Evolutionary conservation across 768 basidiomycete species (phyloP), one percentile per base, ranked within the genome.

Genomic region (Polyporus arcularius): DNA sequence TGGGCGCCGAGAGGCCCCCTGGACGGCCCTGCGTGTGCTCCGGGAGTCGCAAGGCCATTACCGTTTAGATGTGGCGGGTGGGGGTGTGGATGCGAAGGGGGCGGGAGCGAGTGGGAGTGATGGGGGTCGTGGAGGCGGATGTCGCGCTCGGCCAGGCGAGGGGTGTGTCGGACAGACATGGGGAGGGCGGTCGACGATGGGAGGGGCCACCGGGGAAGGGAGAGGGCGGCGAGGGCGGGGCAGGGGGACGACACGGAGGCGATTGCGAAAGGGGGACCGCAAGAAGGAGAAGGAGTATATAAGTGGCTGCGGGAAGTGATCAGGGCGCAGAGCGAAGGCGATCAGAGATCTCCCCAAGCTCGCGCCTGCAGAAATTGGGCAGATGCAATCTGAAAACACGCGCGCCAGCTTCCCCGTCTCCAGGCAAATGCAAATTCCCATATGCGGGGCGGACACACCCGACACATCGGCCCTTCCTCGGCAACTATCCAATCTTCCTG

Each of bases 131-230:
- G 87, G 71, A 87, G 82, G 62, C 85, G 84, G 32, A 82, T 77
- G 73, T 89, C 86, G 66, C 85, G 76, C 61, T 85, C 84, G 35
- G 78, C 72, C 65, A 81, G 85, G 66, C 87, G 86, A 61, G 85
- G 79, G 35, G 82, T 73, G 68, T 85, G 85, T 72, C 88, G 75
- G 67, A 79, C 80, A 67, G 88, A 81, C 87, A 87, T 86, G 62
- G 67, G 67, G 66, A 4, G 35, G 35, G 35, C 6, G 35, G 35
- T 7, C 7, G 35, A 35, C 35, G 35, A 35, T 11, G 59, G 62
- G 26, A 28, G 43, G 43, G n/a, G 65, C 65, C 71, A 64, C 63
- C 68, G 71, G 60, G 63, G 70, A 62, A 65, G 71, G 64, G 66
- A 70, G 67, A 61, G 65, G 68, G 63, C 49, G 65, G 57, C 56